Evolutionary conservation across 148 eudicot species (phyloP).

Genomic region (Rhododendron mucronatum): DNA sequence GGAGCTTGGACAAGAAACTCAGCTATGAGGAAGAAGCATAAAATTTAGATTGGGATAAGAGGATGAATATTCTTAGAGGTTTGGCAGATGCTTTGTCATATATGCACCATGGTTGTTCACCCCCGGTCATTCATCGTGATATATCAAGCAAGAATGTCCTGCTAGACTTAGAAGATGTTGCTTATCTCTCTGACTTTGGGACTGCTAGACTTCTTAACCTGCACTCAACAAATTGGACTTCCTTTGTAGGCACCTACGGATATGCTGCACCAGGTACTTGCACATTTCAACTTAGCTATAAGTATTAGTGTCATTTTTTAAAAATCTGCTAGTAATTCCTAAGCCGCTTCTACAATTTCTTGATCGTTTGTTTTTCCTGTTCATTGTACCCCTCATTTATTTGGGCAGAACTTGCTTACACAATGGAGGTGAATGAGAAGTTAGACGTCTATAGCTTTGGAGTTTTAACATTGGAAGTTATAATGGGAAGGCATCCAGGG

Average conservation of each 20-base stretch:
- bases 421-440: no score
- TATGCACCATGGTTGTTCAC: conserved; percentile 10
- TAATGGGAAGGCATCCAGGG: no score
- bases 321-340: no score
- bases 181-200: neutral
- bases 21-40: neutral
- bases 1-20: neutral
- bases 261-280: neutral
- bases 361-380: no score
- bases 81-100: neutral
- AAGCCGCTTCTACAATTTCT: no score
- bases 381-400: no score
- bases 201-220: neutral
- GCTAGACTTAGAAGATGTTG: neutral
- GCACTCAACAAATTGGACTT: neutral
- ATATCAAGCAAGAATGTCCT: neutral
- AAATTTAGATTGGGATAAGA: conserved; percentile 1
- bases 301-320: no score
- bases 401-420: no score
- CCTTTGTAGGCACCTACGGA: neutral
- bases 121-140: neutral
- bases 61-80: conserved; percentile 8
- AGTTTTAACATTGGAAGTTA: no score
- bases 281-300: no score
- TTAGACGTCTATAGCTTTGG: no score